These are phyloP conservation scores for Lactifluus pinguis DNA, from an alignment of 768 basidiomycete genomes.

Conservation along the genomic window DNA sequence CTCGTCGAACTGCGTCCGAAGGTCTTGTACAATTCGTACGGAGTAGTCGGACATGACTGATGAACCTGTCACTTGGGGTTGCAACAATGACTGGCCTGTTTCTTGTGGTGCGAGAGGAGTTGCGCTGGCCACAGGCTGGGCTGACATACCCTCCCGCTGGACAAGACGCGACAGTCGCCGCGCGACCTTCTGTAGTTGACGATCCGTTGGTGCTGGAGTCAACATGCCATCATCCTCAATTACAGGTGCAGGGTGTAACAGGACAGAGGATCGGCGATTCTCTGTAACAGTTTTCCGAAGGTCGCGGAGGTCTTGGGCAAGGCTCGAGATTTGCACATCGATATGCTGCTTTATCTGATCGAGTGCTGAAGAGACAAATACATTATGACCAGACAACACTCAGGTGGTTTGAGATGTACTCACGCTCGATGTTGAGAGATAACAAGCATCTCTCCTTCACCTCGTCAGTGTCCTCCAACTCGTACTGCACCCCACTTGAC, in stretches of 20 bases:
- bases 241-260: conserved; percentile 35
- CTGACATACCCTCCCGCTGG: conserved; percentile 27
- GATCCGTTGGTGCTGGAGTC: conserved; percentile 58
- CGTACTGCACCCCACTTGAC: conserved; percentile 87
- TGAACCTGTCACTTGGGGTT: conserved; percentile 64
- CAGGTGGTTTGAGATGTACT: conserved; percentile 29
- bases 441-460: conserved; percentile 81
- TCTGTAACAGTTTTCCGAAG: conserved; percentile 57
- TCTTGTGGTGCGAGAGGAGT: conserved; percentile 44
- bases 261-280: conserved; percentile 43
- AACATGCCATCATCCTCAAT: conserved; percentile 54
- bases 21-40: conserved; percentile 62
- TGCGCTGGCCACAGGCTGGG: conserved; percentile 23
- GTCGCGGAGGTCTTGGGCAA: conserved; percentile 88
- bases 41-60: conserved; percentile 68
- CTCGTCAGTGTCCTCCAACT: conserved; percentile 91
- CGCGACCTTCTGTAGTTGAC: conserved; percentile 64
- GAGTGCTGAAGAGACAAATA: conserved; percentile 47
- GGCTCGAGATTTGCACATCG: conserved; percentile 74
- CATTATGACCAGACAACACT: background rate
- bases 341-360: conserved; percentile 99
- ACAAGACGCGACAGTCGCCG: conserved; percentile 67
- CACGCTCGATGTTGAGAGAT: conserved; percentile 94
- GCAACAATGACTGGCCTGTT: conserved; percentile 57
- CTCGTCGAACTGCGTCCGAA: conserved; percentile 91